Conservation (phyloP, 352 stramenopile genomes). For the Ophiocytium majus region DNA sequence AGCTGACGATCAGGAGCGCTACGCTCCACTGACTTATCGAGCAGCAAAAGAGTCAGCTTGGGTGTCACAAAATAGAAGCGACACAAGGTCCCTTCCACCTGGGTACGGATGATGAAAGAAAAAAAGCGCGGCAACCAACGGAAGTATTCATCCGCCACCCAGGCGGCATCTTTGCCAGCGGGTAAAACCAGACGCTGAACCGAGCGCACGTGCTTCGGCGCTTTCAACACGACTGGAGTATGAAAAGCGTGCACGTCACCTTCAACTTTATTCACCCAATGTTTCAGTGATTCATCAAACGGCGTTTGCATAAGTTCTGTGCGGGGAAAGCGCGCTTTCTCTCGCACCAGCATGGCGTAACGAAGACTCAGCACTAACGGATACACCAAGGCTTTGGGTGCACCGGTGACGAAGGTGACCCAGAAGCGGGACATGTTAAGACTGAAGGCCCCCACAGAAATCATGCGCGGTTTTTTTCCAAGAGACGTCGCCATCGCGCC, state of each 20-base stretch:
- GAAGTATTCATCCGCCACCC: not conserved
- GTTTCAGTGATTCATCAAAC: not conserved
- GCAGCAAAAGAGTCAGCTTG: not conserved
- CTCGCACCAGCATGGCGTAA: not conserved
- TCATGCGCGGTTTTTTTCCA: not conserved
- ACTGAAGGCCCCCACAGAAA: not conserved
- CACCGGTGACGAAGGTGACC: not conserved
- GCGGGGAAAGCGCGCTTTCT: not conserved
- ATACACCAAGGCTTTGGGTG: not conserved
- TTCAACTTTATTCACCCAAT: too few relatives aligned
- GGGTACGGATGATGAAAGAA: not conserved
- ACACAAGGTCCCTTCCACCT: not conserved
- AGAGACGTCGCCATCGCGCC: not conserved
- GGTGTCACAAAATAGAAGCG: not conserved
- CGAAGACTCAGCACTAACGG: not conserved
- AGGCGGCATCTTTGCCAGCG: not conserved
- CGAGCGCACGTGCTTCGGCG: not conserved
- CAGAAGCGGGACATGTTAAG: not conserved
- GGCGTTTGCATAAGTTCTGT: not conserved
- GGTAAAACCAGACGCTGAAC: conserved; percentile 6
- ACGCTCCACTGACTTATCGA: not conserved
- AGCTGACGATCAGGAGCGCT: conserved; percentile 6
- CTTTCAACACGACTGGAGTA: not conserved
- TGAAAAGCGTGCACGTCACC: too few relatives aligned
- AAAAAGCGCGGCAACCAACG: not conserved